Base-by-base conservation (phyloP, 116 monocot genomes). In the Thalassia testudinum region DNA sequence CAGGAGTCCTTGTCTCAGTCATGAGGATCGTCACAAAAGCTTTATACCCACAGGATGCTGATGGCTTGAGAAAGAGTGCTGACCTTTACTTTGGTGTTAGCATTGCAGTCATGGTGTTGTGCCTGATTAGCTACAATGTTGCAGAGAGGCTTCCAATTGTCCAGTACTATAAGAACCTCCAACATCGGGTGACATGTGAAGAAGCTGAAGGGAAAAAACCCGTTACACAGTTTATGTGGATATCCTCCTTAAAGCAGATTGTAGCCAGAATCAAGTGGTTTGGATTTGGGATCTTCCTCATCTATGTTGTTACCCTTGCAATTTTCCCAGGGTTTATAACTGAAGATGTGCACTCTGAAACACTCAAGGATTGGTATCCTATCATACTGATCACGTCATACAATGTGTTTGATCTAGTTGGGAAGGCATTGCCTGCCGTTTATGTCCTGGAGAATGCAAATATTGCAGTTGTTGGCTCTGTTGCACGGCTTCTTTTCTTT, bases 331-430 rank as follows among this genome's bases (percentile, higher is more conserved):
- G 69, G 19, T 69, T 38, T 27, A 49, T 69, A 24, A 69, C 69
- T 5, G 62, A 69, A 25, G 62, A 69, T 42, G 62, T 69, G 40
- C 69, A 69, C 23, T 69, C 69, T 11, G 49, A 48, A 13, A 12
- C 28, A 14, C 56, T 69, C 18, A 50, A 57, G 37, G 69, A 69
- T 50, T 69, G 69, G 69, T 69, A 69, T 24, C 54, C 69, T 21
- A 56, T 69, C 26, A 62, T 62, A 27, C 56, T 69, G 18, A 69
- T 62, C 26, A 27, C 62, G 11, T 34, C 37, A 11, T 69, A 62
- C 69, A 69, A 69, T 40, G 62, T 69, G 23, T 69, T 62, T 50
- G 69, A 69, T 56, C 69, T 69, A 15, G 28, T 62, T 2, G 62
- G 69, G 6, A 69, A 69, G 62, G 19, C 3, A 7, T 25, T 69